These are phyloP conservation scores for Firmiana major DNA, from an alignment of 345 rosid species.

Conservation along the genomic window DNA sequence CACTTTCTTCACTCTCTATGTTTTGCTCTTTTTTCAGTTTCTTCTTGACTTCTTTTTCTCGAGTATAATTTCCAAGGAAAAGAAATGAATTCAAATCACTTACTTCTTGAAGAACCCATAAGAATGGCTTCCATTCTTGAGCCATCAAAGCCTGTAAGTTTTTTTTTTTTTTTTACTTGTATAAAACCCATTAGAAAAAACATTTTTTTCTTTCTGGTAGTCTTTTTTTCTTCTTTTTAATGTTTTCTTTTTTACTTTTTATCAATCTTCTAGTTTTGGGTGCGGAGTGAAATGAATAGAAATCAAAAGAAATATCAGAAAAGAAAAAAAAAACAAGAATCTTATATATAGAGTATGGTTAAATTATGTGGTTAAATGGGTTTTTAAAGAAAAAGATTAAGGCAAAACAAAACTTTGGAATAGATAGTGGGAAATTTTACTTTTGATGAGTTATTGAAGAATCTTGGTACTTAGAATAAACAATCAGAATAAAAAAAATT, in stretches of 20 bases:
- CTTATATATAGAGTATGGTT: background rate
- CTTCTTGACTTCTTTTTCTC: background rate
- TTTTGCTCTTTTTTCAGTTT: background rate
- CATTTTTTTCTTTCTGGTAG: background rate
- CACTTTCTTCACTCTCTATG: background rate
- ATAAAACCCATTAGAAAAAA: background rate
- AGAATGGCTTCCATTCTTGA: slow-evolving; percentile 66
- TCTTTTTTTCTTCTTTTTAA: too few relatives aligned
- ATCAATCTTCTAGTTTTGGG: background rate
- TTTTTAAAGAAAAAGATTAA: background rate
- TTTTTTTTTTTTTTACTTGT: background rate
- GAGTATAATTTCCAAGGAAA: background rate
- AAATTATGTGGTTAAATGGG: background rate
- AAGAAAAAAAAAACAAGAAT: background rate
- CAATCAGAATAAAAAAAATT: too few relatives aligned
- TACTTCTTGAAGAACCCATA: slow-evolving; percentile 59
- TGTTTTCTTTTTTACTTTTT: background rate
- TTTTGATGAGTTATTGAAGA: background rate
- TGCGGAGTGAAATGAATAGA: slow-evolving; percentile 10
- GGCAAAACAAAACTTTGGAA: background rate
- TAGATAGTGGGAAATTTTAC: background rate
- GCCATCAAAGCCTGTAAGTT: slow-evolving; percentile 56
- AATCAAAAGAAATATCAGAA: background rate
- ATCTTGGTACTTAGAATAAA: too few relatives aligned
- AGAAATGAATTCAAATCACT: slow-evolving; percentile 38